Conservation (phyloP, 192 early-diverging fungal genomes). For the Coemansia sp. region DNA sequence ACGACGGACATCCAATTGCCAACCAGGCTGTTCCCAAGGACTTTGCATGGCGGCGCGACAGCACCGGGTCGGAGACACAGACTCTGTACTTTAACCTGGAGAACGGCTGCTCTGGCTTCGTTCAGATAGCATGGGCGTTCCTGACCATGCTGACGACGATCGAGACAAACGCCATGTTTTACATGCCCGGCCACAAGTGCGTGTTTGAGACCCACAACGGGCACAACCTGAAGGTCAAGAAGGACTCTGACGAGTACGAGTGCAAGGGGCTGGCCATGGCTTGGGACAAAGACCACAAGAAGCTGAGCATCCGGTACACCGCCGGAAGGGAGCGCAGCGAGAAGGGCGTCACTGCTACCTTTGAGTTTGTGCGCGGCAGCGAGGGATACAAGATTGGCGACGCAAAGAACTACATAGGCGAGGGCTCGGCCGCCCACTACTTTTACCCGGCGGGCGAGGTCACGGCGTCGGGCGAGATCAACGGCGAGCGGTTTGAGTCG, state of each 20-base stretch:
- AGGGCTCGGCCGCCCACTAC: slow-evolving; percentile 63
- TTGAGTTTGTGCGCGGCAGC: slow-evolving; percentile 65
- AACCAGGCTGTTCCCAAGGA: slow-evolving; percentile 55
- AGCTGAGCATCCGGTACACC: slow-evolving; percentile 41
- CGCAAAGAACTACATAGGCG: slow-evolving; percentile 73
- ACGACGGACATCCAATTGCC: slow-evolving; percentile 47
- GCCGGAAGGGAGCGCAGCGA: slow-evolving; percentile 54
- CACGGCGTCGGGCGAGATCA: slow-evolving; percentile 66
- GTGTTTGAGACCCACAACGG: slow-evolving; percentile 72
- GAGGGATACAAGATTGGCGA: slow-evolving; percentile 80
- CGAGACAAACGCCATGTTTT: slow-evolving; percentile 73
- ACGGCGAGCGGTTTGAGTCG: slow-evolving; percentile 61
- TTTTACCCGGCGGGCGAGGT: slow-evolving; percentile 80
- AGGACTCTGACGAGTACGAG: slow-evolving; percentile 68
- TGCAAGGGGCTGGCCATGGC: slow-evolving; percentile 74
- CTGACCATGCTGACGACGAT: slow-evolving; percentile 67
- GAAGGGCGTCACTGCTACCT: slow-evolving; percentile 61
- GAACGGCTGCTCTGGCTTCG: slow-evolving; percentile 73
- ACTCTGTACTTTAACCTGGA: slow-evolving; percentile 78
- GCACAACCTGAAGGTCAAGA: slow-evolving; percentile 65
- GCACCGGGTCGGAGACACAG: slow-evolving; percentile 83
- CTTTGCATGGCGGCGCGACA: slow-evolving; percentile 67
- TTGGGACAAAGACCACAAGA: slow-evolving; percentile 46
- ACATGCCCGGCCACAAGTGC: slow-evolving; percentile 58
- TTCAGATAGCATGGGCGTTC: slow-evolving; percentile 89